A percentile compares a stretch with the other conserved stretches of the same genome.
Evolutionary conservation across 1,284 basidiomycete species (phyloP).

Genomic region (Moesziomyces globuligerus): DNA sequence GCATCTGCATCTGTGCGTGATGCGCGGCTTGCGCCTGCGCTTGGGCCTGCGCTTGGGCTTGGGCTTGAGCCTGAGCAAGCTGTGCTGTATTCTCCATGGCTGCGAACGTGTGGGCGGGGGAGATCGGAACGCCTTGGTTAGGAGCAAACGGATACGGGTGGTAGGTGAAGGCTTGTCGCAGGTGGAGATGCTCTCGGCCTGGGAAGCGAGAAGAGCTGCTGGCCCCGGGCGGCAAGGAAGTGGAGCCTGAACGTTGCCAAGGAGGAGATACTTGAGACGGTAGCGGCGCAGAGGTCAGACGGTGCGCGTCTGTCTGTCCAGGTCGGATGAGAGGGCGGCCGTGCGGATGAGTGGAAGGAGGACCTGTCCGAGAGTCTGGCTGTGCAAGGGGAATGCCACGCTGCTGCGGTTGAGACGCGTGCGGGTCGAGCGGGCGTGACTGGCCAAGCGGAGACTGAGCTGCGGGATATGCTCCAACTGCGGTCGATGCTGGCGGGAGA

Average conservation of each 20-base stretch:
- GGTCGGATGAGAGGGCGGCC: not conserved
- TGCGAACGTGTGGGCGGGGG: conserved; percentile 4
- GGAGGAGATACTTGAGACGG: conserved; percentile 1
- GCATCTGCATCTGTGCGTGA: conserved; percentile 39
- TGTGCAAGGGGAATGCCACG: conserved; percentile 3
- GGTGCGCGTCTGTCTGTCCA: not conserved
- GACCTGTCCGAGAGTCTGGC: not conserved
- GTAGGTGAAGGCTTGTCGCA: conserved; percentile 21
- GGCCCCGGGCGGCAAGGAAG: not conserved
- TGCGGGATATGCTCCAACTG: conserved; percentile 5
- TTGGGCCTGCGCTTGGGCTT: conserved; percentile 54
- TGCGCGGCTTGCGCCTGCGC: conserved; percentile 45
- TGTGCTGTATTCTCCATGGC: conserved; percentile 41
- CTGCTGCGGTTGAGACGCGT: conserved; percentile 1
- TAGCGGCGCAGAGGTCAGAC: not conserved
- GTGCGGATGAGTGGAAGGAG: not conserved
- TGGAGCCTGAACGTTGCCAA: not conserved
- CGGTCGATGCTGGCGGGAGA: conserved; percentile 16
- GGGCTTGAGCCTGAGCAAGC: conserved; percentile 36
- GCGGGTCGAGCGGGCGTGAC: conserved; percentile 1
- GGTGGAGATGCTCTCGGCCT: conserved; percentile 21
- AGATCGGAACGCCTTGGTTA: not conserved
- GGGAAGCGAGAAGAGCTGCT: not conserved
- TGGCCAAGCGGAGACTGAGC: not conserved
- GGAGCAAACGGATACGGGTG: conserved; percentile 14